phyloP scores from a whole-genome alignment of 2,329 filamentous ascomycete species.

The Verticillium alfalfae region DNA sequence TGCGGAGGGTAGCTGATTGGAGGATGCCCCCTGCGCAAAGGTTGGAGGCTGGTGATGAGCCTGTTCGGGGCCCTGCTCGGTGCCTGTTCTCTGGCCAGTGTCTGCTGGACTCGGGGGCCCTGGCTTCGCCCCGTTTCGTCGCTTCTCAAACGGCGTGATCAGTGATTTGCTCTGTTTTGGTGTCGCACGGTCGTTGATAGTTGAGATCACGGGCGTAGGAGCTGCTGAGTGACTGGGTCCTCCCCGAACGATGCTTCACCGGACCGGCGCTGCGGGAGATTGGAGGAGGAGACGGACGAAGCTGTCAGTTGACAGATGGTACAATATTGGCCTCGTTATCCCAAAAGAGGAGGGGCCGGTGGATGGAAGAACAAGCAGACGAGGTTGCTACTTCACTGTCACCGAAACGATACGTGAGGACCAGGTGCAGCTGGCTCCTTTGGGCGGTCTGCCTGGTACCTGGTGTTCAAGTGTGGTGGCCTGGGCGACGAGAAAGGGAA shows the following conservation, averaged over 20 bases:
- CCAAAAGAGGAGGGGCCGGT: no score
- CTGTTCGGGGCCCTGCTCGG: not conserved
- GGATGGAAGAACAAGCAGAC: not conserved
- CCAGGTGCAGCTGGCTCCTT: not conserved
- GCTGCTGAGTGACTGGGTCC: not conserved
- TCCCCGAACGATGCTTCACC: not conserved
- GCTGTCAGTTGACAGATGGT: not conserved
- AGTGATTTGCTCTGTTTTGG: not conserved
- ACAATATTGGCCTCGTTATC: no score
- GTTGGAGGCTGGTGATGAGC: not conserved
- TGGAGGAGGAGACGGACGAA: not conserved
- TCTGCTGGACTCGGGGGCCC: not conserved
- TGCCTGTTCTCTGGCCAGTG: not conserved
- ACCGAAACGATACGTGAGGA: not conserved
- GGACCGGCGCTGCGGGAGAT: not conserved
- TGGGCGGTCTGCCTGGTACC: not conserved
- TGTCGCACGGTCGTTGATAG: not conserved
- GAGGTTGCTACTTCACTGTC: not conserved
- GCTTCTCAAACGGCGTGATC: not conserved
- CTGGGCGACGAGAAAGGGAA: conserved; percentile 1
- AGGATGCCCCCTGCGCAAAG: not conserved
- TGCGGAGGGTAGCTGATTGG: conserved; percentile 12
- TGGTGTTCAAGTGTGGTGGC: not conserved
- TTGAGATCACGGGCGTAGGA: not conserved
- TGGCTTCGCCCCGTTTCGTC: not conserved